Base-by-base conservation (phyloP, 2,329 filamentous ascomycete genomes). In the Stachybotrys elegans region DNA sequence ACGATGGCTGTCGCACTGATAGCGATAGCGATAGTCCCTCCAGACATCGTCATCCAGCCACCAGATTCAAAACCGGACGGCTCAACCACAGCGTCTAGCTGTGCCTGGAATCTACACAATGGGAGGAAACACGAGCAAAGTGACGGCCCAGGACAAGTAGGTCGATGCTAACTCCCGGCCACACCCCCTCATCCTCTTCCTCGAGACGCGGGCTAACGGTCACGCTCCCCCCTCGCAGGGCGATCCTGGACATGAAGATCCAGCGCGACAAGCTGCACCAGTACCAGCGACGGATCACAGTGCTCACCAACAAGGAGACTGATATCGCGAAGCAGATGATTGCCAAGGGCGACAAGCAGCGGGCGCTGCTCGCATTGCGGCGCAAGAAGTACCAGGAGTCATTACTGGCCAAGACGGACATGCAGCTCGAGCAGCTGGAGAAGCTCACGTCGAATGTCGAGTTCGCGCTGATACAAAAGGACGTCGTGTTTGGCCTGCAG, bases 301-400 rank as follows among this genome's bases (percentile, higher is more conserved):
- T 88, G 42, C 81, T 98, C 29, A 96, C 92, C 6, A 79, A 84
- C 60, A 86, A 86, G 52, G 92, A 98, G 70, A 95, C 86, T 40
- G 85, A 83, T 37, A 86, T 95, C 46, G 92, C 93, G 19, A 83
- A 81, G 53, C 78, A 88, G 70, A 91, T 94, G 69, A 77, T 97
- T 17, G 81, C 83, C 16, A 77, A 80, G 48, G 84, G 86, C 57
- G 87, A 96, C 69, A 91, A 89, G 67, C 71, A 78, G 54, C 83
- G 83, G 50, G 93, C 93, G 1, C 78, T 96, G 19, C 78, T 97
- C 23, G 93, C 93, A 1, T 77, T 98, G 48, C 85, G 93, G 45
- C 81, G 91, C 54, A 96, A 96, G 70, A 98, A 97, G 66, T 97
- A 95, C 73, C 93, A 98, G 65, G 88, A 97, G 65, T 84, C 87